A percentile compares a stretch with the other conserved stretches of the same genome.
Evolutionary conservation across 106 monocot genomes (phyloP).

Genomic region (Ottelia alismoides): DNA sequence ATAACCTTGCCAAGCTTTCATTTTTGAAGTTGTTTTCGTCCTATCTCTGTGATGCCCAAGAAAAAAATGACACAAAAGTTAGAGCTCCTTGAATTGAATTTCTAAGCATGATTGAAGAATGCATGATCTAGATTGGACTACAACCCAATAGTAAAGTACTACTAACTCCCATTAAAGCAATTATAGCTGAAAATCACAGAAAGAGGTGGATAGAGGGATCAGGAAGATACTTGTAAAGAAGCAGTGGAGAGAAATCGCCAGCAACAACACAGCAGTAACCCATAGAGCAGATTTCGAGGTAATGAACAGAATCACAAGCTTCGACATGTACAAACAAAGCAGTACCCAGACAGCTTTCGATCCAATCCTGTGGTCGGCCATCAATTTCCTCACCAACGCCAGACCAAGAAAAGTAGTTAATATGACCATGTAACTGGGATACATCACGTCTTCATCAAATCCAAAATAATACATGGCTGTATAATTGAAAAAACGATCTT

Average conservation of each 20-base stretch:
- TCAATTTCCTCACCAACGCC: conserved; percentile 57
- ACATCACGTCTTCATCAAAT: conserved; percentile 90
- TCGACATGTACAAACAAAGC: conserved; percentile 71
- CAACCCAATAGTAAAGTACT: too few species aligned
- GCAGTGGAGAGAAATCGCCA: conserved; percentile 90
- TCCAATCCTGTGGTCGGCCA: conserved; percentile 60
- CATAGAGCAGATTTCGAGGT: conserved; percentile 76
- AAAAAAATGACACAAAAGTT: too few species aligned
- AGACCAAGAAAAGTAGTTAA: conserved; percentile 70
- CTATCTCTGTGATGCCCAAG: conserved; percentile 73
- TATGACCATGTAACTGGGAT: conserved; percentile 93
- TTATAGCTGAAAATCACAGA: background rate
- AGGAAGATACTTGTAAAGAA: conserved; percentile 79
- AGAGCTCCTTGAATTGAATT: too few species aligned
- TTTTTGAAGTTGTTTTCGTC: conserved; percentile 73
- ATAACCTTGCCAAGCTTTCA: conserved; percentile 89
- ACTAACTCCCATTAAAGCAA: too few species aligned
- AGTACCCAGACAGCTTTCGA: conserved; percentile 87
- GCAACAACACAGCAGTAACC: conserved; percentile 66
- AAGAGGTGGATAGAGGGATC: background rate
- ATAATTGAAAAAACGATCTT: conserved; percentile 91
- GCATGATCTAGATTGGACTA: too few species aligned
- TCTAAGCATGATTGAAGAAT: too few species aligned
- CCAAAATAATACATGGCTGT: conserved; percentile 80
- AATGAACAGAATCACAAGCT: conserved; percentile 83